Base-by-base conservation (phyloP, 208 protist genomes). In the Trypanosoma theileri region DNA sequence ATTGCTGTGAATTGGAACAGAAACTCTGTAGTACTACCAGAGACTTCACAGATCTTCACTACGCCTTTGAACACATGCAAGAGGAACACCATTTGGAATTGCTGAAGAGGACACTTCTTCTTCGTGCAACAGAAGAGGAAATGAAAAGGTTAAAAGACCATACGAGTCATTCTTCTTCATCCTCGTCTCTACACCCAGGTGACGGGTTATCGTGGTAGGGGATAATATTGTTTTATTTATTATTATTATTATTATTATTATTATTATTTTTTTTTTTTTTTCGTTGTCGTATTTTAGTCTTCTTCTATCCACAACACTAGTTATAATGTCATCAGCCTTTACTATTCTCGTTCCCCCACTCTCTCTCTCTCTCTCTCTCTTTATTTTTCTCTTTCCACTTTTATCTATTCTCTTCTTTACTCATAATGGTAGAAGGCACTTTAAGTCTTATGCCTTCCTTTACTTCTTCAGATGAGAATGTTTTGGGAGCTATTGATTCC, bases 1-100 rank as follows among this genome's bases (percentile, higher is more conserved):
- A 71, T 57, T 64, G 66, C 48, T 54, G 17, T 31, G 55, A n/a
- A 16, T 35, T 71, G 14, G 66, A 71, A 12, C 54, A 41, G 31
- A 21, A 63, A 21, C 55, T 71, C 22, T 21, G 22, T 16, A 9
- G 17, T 21, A 2, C 66, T 19, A 44, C 24, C 11, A 26, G 19
- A 14, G 52, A 13, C 24, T 57, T 64, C 22, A 11, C 40, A 42
- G 57, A 58, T 0, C 11, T 71, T 10, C 55, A 54, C 35, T 14
- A 16, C 7, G 44, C 54, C n/a, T 14, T 62, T 24, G 55, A 11
- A 54, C 19, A 71, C 8, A 28, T 51, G 48, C 55, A 59, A 59
- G 35, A 19, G 24, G 55, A 55, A 28, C 22, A 59, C 3, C 35
- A 19, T 52, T 8, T 13, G 6, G 50, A 41, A 26, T 40, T 50